These are phyloP conservation scores for Hirschfeldia incana DNA, from an alignment of 345 rosid species.

Conservation along the genomic window DNA sequence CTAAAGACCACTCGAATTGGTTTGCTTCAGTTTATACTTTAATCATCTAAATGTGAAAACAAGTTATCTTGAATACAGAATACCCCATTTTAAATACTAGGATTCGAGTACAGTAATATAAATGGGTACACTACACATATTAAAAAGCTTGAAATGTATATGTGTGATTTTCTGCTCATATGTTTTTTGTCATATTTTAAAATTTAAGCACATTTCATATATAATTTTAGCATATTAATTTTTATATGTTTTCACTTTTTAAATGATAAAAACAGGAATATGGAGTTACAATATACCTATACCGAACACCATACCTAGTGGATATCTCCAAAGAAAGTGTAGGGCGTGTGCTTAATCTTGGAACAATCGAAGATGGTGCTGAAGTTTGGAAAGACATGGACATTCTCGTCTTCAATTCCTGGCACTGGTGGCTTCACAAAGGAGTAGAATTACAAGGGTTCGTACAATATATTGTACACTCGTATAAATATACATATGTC, in stretches of 20 bases:
- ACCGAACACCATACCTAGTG: constrained; percentile 82
- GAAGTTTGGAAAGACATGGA: constrained; percentile 84
- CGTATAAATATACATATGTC: not conserved
- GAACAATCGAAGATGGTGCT: constrained; percentile 60
- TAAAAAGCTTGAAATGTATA: not conserved
- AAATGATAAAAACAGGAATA: constrained; percentile 49
- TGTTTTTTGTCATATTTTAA: not conserved
- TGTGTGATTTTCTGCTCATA: not conserved
- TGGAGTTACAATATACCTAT: constrained; percentile 60
- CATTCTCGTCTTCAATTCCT: constrained; percentile 77
- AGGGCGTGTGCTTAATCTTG: constrained; percentile 69
- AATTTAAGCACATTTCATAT: too few species aligned
- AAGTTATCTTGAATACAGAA: not conserved
- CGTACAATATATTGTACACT: constrained; percentile 4
- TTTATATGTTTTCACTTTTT: too few species aligned
- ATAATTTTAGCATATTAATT: not conserved
- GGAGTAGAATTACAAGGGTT: constrained; percentile 65
- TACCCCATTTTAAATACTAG: not conserved
- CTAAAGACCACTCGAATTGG: not conserved
- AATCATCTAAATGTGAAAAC: not conserved
- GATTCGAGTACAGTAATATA: not conserved
- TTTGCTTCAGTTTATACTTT: not conserved
- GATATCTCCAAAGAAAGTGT: constrained; percentile 59
- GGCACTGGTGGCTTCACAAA: constrained; percentile 98
- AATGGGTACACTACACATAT: not conserved